phyloP scores from a whole-genome alignment of 139 green algal species.

The Chlamydomonas schloesseri region DNA sequence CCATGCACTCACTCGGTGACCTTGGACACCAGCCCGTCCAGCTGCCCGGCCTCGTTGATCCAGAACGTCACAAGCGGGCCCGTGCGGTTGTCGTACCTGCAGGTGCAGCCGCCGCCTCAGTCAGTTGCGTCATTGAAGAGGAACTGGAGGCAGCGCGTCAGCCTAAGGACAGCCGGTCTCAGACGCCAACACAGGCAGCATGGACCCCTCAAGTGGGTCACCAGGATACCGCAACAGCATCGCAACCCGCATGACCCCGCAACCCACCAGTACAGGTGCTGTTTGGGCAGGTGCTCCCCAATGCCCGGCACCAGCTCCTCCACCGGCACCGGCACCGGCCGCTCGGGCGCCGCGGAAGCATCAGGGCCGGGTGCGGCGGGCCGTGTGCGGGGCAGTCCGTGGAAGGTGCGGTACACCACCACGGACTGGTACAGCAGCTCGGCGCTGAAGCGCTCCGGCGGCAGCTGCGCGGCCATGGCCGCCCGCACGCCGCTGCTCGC shows the following conservation, averaged over 20 bases:
- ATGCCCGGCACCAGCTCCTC: neutral
- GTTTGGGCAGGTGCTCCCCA: neutral
- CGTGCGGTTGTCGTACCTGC: neutral
- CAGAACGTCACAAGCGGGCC: neutral
- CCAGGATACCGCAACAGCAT: too few relatives aligned
- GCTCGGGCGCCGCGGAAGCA: too few relatives aligned
- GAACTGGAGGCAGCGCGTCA: too few relatives aligned
- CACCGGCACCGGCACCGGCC: too few relatives aligned
- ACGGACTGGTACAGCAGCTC: neutral
- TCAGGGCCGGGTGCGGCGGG: too few relatives aligned
- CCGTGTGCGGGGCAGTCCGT: neutral
- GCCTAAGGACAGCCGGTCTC: too few relatives aligned
- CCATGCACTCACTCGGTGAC: neutral
- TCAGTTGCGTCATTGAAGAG: too few relatives aligned
- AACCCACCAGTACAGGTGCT: slow-evolving; percentile 5
- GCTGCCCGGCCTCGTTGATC: neutral
- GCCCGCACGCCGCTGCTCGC: neutral
- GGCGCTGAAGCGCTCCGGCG: neutral
- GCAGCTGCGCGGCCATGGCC: neutral
- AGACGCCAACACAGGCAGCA: too few relatives aligned
- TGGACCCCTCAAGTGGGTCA: too few relatives aligned
- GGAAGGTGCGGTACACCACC: neutral
- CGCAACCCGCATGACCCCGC: too few relatives aligned
- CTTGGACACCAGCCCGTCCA: neutral
- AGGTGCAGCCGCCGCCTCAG: too few relatives aligned